Base-by-base conservation (phyloP, 345 rosid species). In the Linum tenue region DNA sequence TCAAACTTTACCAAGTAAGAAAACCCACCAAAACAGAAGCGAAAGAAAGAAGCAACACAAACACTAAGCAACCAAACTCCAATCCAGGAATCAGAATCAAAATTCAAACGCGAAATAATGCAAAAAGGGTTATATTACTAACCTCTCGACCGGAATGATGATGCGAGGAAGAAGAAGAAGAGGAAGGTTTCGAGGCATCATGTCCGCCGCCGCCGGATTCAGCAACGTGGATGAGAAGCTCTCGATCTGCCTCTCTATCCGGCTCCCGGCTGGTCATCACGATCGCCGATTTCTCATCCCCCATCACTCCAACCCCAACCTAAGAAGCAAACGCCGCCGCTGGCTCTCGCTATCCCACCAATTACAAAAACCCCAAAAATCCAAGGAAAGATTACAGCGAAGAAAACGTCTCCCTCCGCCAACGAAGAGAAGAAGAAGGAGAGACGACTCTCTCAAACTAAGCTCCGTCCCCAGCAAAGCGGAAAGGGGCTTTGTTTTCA, bases 91-190 rank as follows among this genome's bases (percentile, higher is more conserved):
- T 22, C 31, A 22, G 31, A 22, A 22, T 57, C 36, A 2, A 17
- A 57, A 12, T 22, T 10, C 36, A 57, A 57, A 2, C 5, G 31
- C 31, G 31, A 22, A 22, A 22, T 22, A 22, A 22, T 22, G 31
- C 12, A n/a, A 16, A 22, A 48, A 9, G 53, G 14, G 53, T 12
- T 3, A 9, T 9, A 48, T 48, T 48, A 2, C 14, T 48, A 15
- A 91, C 97, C 94, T 91, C 96, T 4, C 90, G 96, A 62, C 94
- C 88, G n/a, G 97, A 15, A 70, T 84, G 91, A 77, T 81, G 86
- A 35, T 86, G 73, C 7, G 90, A 81, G 14, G 96, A 58, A 53
- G 79, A 65, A 38, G 76, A 81, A 56, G 95, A 82, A 5, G 95
- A 76, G 0, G 89, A 86, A 11, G 90, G 96, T 65, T 85, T 87